Evolutionary conservation across 2,329 filamentous ascomycete species (phyloP).

Genomic region (Escovopsis sp.): DNA sequence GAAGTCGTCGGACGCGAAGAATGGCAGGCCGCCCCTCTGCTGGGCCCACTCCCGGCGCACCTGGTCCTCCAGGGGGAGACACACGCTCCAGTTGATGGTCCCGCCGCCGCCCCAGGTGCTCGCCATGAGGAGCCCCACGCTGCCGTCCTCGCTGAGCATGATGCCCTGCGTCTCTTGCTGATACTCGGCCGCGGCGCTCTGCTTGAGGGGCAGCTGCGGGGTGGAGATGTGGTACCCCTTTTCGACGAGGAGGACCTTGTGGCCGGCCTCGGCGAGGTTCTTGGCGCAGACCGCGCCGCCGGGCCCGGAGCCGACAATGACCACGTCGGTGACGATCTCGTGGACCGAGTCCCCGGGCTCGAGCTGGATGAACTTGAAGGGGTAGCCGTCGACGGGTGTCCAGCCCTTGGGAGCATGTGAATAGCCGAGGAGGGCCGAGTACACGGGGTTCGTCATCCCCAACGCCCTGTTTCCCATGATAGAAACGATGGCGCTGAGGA

Average conservation of each 20-base stretch:
- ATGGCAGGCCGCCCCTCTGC: slow-evolving; percentile 48
- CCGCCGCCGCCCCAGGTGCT: slow-evolving; percentile 75
- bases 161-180: slow-evolving; percentile 57
- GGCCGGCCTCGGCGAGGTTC: slow-evolving; percentile 61
- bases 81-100: slow-evolving; percentile 70
- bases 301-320: slow-evolving; percentile 77
- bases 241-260: slow-evolving; percentile 66
- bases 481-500: slow-evolving; percentile 40
- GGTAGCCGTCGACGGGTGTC: slow-evolving; percentile 34
- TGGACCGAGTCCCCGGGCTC: slow-evolving; percentile 28
- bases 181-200: slow-evolving; percentile 42
- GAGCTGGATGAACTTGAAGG: slow-evolving; percentile 50
- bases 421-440: slow-evolving; percentile 42
- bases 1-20: slow-evolving; percentile 61
- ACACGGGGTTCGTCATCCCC: slow-evolving; percentile 38
- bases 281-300: slow-evolving; percentile 74
- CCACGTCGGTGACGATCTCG: slow-evolving; percentile 61
- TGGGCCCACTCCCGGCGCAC: slow-evolving; percentile 73
- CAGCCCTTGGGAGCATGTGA: slow-evolving; percentile 37
- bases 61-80: slow-evolving; percentile 52
- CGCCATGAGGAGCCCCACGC: slow-evolving; percentile 50
- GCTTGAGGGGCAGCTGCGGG: slow-evolving; percentile 59
- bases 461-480: slow-evolving; percentile 39
- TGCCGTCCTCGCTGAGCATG: slow-evolving; percentile 38
- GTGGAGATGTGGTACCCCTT: slow-evolving; percentile 67